Conservation (phyloP, 169 alveolate genomes). For the Cryptosporidium felis region DNA sequence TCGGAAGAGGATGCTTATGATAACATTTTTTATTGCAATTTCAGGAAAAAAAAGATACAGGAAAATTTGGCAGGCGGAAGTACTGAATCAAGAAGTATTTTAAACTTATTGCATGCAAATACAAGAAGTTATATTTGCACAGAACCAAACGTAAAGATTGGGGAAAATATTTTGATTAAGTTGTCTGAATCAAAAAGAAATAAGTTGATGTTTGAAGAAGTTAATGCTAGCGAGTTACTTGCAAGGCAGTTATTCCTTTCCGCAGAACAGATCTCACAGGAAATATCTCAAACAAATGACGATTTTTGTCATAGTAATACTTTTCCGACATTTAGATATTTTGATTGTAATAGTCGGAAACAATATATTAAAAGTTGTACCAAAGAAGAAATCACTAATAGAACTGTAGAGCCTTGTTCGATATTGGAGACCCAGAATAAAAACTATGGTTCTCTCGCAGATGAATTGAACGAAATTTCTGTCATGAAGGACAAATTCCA, state of each 20-base stretch:
- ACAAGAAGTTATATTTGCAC: constrained; percentile 40
- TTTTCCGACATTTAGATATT: background rate
- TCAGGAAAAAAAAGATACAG: background rate
- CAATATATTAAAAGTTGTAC: background rate
- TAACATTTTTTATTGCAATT: constrained; percentile 41
- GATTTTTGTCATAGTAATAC: background rate
- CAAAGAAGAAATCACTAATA: constrained; percentile 29
- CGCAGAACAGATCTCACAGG: constrained; percentile 49
- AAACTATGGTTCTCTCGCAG: constrained; percentile 28
- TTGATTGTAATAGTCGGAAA: background rate
- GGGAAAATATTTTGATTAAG: constrained; percentile 6
- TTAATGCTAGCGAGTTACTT: constrained; percentile 8
- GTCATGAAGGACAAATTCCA: no score
- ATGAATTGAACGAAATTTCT: no score
- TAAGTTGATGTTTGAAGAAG: constrained; percentile 55
- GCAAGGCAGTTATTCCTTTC: constrained; percentile 23
- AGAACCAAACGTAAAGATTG: background rate
- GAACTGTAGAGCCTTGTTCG: constrained; percentile 52
- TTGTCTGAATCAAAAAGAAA: constrained; percentile 42
- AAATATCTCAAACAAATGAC: background rate
- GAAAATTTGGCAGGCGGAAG: background rate
- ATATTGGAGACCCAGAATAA: background rate
- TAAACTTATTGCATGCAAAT: constrained; percentile 58
- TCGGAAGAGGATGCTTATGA: constrained; percentile 67
- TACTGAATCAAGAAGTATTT: background rate